phyloP scores from a whole-genome alignment of 257 asterid species.

The Nicotiana tabacum region DNA sequence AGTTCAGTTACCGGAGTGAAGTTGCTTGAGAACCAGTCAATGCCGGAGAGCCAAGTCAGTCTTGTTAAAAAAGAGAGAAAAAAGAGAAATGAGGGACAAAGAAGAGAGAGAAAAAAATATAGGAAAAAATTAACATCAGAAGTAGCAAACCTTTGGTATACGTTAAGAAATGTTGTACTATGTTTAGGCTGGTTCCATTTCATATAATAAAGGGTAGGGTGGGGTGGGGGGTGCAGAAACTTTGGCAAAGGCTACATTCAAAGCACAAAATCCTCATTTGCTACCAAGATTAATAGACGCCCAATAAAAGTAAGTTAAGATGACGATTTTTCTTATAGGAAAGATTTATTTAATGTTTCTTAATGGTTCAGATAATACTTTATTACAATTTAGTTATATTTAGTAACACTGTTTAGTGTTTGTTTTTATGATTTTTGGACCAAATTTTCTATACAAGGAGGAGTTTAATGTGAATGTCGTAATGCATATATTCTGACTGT shows the following conservation, averaged over 20 bases:
- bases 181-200: constrained; percentile 26
- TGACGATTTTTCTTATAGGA: neutral
- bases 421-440: neutral
- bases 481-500: neutral
- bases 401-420: neutral
- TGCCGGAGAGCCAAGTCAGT: constrained; percentile 60
- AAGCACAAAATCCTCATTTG: constrained; percentile 18
- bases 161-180: constrained; percentile 19
- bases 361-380: neutral
- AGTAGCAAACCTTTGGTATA: constrained; percentile 15
- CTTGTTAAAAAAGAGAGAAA: constrained; percentile 28
- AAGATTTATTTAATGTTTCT: neutral
- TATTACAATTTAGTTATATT: neutral
- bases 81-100: constrained; percentile 15
- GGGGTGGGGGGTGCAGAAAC: neutral
- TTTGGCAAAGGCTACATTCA: constrained; percentile 21
- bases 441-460: neutral
- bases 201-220: neutral
- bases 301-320: neutral
- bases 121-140: constrained; percentile 10
- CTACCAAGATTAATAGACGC: constrained; percentile 10
- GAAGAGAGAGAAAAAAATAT: constrained; percentile 21
- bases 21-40: constrained; percentile 38
- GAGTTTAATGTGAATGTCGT: neutral
- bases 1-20: constrained; percentile 31